Evolutionary conservation across 345 rosid species (phyloP).

Genomic region (Gossypium turneri): DNA sequence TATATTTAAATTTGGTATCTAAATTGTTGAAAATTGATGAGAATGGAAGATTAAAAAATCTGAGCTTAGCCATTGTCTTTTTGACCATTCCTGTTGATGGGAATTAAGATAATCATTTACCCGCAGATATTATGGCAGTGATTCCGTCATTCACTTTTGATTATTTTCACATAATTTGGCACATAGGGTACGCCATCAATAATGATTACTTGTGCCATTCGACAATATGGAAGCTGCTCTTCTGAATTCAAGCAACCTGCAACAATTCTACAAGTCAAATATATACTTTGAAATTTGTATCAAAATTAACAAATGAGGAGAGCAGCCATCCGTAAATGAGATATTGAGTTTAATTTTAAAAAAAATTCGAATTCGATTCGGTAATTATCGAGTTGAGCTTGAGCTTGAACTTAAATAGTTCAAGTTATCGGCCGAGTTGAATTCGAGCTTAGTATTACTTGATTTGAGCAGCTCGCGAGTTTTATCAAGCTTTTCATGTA

Average conservation of each 20-base stretch:
- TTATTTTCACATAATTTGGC: neutral
- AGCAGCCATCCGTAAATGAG: neutral
- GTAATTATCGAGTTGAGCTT: too few relatives aligned
- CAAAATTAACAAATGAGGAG: neutral
- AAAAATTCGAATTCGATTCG: too few relatives aligned
- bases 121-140: constrained; percentile 2
- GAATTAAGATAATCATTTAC: neutral
- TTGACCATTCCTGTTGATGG: neutral
- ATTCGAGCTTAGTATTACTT: too few relatives aligned
- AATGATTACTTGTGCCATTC: neutral
- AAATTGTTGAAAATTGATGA: neutral
- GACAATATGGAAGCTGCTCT: neutral
- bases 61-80: neutral
- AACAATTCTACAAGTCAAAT: neutral
- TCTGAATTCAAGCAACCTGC: neutral
- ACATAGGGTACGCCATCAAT: neutral
- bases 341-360: too few relatives aligned
- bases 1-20: neutral
- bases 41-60: neutral
- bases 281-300: neutral
- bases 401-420: too few relatives aligned
- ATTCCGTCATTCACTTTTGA: neutral
- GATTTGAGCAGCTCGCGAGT: too few relatives aligned
- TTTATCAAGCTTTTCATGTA: too few relatives aligned
- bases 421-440: too few relatives aligned